Evolutionary conservation across 305 asterid genomes (phyloP).

Genomic region (Rubia balearica): DNA sequence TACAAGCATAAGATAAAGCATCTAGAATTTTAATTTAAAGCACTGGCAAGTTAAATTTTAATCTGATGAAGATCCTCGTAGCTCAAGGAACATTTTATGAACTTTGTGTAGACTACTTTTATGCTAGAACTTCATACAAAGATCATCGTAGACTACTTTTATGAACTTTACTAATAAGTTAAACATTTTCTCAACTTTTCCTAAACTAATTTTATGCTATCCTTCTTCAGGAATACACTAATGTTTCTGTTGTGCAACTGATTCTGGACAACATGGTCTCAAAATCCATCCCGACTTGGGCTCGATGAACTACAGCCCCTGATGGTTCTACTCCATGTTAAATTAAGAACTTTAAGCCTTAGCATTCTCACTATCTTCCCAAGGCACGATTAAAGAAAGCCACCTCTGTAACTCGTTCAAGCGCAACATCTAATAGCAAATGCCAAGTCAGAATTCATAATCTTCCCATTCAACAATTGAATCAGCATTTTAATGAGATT

Average conservation of each 20-base stretch:
- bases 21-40: no score
- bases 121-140: no score
- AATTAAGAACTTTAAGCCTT: conserved; percentile 45
- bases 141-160: no score
- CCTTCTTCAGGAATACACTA: not conserved
- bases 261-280: conserved; percentile 33
- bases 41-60: not conserved
- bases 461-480: not conserved
- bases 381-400: conserved; percentile 60
- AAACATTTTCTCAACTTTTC: not conserved
- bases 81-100: not conserved
- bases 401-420: conserved; percentile 71
- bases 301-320: conserved; percentile 51
- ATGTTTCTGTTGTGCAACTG: conserved; percentile 39
- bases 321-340: conserved; percentile 60
- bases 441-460: conserved; percentile 1
- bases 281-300: conserved; percentile 89
- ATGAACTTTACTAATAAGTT: no score
- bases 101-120: no score
- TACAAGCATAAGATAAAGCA: no score
- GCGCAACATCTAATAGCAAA: conserved; percentile 47
- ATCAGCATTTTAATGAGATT: not conserved
- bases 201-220: not conserved
- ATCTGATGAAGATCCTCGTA: not conserved
- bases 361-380: conserved; percentile 94